Percentiles rank a stretch among this genome's conserved stretches.
Conservation (phyloP, 768 basidiomycete genomes). For the Mycena vitilis region DNA sequence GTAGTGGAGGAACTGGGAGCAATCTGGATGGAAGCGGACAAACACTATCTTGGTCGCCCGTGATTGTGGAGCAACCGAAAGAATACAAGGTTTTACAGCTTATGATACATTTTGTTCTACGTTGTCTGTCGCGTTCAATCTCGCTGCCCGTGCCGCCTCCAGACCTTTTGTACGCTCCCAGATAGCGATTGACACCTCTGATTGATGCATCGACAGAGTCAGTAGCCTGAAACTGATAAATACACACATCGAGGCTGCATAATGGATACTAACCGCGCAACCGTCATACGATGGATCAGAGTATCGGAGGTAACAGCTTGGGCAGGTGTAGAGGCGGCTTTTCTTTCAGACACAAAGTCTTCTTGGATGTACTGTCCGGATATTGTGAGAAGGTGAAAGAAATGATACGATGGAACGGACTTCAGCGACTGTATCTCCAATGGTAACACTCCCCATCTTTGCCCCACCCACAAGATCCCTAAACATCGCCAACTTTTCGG, state of each 20-base stretch:
- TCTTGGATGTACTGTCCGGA: conserved; percentile 74
- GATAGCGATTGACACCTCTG: conserved; percentile 63
- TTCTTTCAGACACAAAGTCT: conserved; percentile 70
- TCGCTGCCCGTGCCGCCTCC: conserved; percentile 58
- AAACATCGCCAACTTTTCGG: conserved; percentile 64
- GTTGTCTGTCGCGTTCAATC: conserved; percentile 30
- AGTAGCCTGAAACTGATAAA: conserved; percentile 59
- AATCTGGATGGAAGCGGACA: conserved; percentile 76
- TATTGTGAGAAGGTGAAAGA: neutral
- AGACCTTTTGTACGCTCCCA: conserved; percentile 78
- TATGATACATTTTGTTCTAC: conserved; percentile 2
- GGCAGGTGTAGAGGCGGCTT: conserved; percentile 43
- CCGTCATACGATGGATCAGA: conserved; percentile 72
- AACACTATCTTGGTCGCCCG: conserved; percentile 57
- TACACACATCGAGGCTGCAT: conserved; percentile 1
- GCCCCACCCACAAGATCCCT: conserved; percentile 72
- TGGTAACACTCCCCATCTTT: conserved; percentile 63
- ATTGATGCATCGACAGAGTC: conserved; percentile 69
- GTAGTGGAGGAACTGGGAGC: conserved; percentile 72
- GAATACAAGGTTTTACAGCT: neutral
- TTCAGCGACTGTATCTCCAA: conserved; percentile 69
- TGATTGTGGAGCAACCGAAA: conserved; percentile 17
- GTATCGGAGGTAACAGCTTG: conserved; percentile 65
- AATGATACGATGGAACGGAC: conserved; percentile 49
- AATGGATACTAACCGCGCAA: conserved; percentile 67